Conservation (phyloP, 106 monocot genomes). For the Xerophyta viscosa region DNA sequence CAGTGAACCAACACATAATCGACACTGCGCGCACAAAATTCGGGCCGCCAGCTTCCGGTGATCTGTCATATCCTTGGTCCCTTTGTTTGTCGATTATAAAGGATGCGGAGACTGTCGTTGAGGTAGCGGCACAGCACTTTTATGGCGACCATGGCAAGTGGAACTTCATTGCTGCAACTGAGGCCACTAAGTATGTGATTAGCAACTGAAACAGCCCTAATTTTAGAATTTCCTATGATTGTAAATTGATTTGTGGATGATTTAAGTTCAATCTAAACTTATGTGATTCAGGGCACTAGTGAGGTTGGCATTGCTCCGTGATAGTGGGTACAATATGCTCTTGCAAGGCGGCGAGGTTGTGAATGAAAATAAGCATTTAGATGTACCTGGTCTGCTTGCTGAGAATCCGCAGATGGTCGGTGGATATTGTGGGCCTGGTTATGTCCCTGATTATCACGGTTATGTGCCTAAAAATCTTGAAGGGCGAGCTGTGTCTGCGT, state of each 20-base stretch:
- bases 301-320: constrained; percentile 58
- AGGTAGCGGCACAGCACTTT: constrained; percentile 75
- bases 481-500: constrained; percentile 66
- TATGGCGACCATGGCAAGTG: constrained; percentile 83
- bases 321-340: constrained; percentile 87
- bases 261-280: no score
- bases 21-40: constrained; percentile 30
- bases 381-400: constrained; percentile 3
- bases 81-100: constrained; percentile 62
- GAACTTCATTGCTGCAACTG: constrained; percentile 60
- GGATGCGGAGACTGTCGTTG: constrained; percentile 78
- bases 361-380: constrained; percentile 23
- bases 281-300: constrained; percentile 46
- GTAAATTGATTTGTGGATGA: no score
- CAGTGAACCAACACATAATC: constrained; percentile 83
- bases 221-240: no score
- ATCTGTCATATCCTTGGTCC: constrained; percentile 57
- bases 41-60: constrained; percentile 3
- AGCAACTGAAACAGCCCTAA: no score
- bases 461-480: constrained; percentile 41
- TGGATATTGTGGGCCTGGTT: constrained; percentile 11
- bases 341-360: constrained; percentile 75
- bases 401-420: constrained; percentile 11
- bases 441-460: constrained; percentile 15
- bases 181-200: constrained; percentile 53